Evolutionary conservation across 495 filamentous ascomycete species (phyloP), one percentile per base, ranked within the genome.

Genomic region (Oidiodendron maius): DNA sequence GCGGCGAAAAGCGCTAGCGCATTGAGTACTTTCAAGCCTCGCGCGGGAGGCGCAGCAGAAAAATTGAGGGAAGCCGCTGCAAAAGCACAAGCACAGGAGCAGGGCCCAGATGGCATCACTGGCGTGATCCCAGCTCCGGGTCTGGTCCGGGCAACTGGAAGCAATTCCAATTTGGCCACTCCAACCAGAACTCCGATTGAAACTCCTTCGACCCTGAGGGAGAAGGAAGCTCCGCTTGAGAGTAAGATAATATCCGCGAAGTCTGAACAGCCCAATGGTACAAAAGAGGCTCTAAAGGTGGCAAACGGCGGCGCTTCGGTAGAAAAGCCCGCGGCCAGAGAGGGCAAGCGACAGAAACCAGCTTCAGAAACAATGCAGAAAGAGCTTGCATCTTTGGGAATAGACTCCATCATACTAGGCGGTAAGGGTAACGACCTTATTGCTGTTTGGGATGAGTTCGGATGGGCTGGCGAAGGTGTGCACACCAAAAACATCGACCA

Each of bases 81-180:
- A 15, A 62, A 59, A 25, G 71, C 78, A 45, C 74, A 71, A 50
- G 78, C 86, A 53, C 5, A 30, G 12, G 26, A 30, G 12, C n/a
- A n/a, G n/a, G 88, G 83, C 24, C 82, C 86, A 5, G 89, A 96
- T 71, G 90, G 90, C 4, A 91, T 96, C 48, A 93, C 83, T 2
- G 78, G 82, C 28, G 89, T 96, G 40, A 81, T 95, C 11, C 89
- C 87, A 4, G 86, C 89, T 1, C 87, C 89, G 3, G 56, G 39
- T 25, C 34, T 55, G 10, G 26, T 30, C 12, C 32, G 44, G 13
- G 40, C 36, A 35, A 61, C 38, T 44, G 44, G 15, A n/a, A 48
- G 52, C 8, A 52, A 35, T 24, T 49, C 50, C 4, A 65, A 59
- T 35, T 26, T 51, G n/a, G 6, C 57, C 46, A 42, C 57, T 50